Percentiles rank a stretch among this genome's conserved stretches.
Conservation (phyloP, 2,329 filamentous ascomycete species). For the Clonostachys solani region DNA sequence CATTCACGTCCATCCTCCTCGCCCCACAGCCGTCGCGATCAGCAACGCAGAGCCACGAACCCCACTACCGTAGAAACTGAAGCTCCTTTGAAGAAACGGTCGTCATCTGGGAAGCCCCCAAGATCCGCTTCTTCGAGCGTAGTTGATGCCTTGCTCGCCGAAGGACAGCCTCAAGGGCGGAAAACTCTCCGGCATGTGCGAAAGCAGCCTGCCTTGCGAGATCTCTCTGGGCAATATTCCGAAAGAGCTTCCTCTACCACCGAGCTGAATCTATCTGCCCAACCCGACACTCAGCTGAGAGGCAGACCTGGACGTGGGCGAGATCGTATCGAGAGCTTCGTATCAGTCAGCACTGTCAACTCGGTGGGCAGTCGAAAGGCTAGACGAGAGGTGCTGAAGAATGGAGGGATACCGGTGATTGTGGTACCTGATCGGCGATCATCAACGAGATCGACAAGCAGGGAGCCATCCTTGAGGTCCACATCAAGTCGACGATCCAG, state of each 20-base stretch:
- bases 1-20: constrained; percentile 13
- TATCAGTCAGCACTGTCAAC: constrained; percentile 41
- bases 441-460: constrained; percentile 44
- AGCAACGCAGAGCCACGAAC: too few relatives aligned
- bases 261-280: background rate
- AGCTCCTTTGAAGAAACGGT: constrained; percentile 18
- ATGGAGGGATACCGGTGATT: constrained; percentile 57
- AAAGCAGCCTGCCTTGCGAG: constrained; percentile 47
- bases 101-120: constrained; percentile 50
- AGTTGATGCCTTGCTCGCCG: constrained; percentile 54
- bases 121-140: constrained; percentile 52
- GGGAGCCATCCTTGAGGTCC: constrained; percentile 53
- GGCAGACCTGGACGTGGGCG: constrained; percentile 18
- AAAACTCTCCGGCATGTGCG: constrained; percentile 58
- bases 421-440: constrained; percentile 56
- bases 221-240: constrained; percentile 22
- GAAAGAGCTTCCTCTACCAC: background rate
- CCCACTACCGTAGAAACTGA: too few relatives aligned
- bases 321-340: constrained; percentile 35
- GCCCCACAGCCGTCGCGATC: constrained; percentile 20
- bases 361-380: constrained; percentile 50
- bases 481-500: constrained; percentile 55
- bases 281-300: background rate
- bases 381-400: constrained; percentile 54
- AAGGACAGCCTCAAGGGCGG: constrained; percentile 35